Base-by-base conservation (phyloP, 306 rosid species). In the Pterocarpus santalinus region DNA sequence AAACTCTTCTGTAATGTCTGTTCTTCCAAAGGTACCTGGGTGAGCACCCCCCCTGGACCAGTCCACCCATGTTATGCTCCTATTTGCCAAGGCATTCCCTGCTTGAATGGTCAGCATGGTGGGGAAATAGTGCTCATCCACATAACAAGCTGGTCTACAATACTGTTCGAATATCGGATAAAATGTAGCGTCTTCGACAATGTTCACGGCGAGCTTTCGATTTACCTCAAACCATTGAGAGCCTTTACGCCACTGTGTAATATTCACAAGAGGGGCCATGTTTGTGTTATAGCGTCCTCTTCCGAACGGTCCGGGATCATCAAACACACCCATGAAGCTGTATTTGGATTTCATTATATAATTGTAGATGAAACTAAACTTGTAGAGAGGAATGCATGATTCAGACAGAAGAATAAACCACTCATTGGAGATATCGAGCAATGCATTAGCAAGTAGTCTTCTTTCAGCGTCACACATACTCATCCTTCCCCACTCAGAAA, bases 1-100 rank as follows among this genome's bases (percentile, higher is more conserved):
- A 72, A 96, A 93, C 36, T 88, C 94, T 49, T 85, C 83, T 0
- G 82, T 88, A 7, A 96, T 83, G 56, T 96, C 98, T 0, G 80
- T 22, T 63, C 80, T 64, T 70, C 99, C 99, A 15, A 96, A 96
- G 3, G 93, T 96, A 1, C 96, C 98, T 0, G 99, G 99, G 86
- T 96, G 99, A 44, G 99, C 80, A 7, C 99, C 99, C 3, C 99
- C 98, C 77, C 99, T 84, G 0, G 99, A 96, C 99, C 99, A 96
- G 61, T 96, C 99, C 79, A 93, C 97, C 97, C 97, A 93, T 11
- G 99, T 96, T 76, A 96, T 43, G 90, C 98, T 96, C 78, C 98
- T 85, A 34, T 96, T 96, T 3, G 98, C 98, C 76, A 93, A 44
- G 5, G 60, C 36, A 34, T 77, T 67, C 53, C 87, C 90, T 2